Base-by-base conservation (phyloP, 805 yeast species). In the Tetrapisispora pingtungensis region DNA sequence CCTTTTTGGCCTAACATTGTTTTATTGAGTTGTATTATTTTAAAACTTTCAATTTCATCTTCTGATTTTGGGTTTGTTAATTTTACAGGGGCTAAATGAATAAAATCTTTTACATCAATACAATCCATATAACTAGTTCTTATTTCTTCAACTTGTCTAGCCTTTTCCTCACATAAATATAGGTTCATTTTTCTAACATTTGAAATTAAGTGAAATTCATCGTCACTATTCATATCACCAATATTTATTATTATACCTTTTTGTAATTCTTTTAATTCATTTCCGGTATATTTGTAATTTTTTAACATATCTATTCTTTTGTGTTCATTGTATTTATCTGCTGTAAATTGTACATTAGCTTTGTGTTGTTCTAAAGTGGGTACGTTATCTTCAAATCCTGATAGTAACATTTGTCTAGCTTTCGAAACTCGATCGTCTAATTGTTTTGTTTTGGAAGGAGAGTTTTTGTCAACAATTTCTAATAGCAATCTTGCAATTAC, bases 401-500 rank as follows among this genome's bases (percentile, higher is more conserved):
- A 66, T 6, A 75, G 56, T 12, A 75, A 57, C 28, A 59, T 45
- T 24, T 50, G 48, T 36, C 75, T 68, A 52, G 86, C 76, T 0
- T 75, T 59, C 1, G 58, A 45, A 84, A 89, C 80, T 57, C 96
- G 69, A 31, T 70, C 64, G 0, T 56, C 54, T 22, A 84, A 63
- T 0, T 77, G 59, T 41, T 68, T 66, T 0, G 93, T 84, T 52
- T 74, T 76, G 10, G 54, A 41, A 0, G 78, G 67, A 0, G 69
- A 58, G 0, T 58, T 49, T 20, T 60, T 64, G 53, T 86, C 84
- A 1, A 77, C 73, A 12, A 83, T 68, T 27, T 76, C 81, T 39
- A 84, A 64, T 32, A 93, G 56, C 0, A 80, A 67, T 41, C 66
- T 65, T 8, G 85, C 81, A 1, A 90, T 51, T 14, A 72, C 75